Evolutionary conservation across 2,329 filamentous ascomycete genomes (phyloP).

Genomic region (Beauveria caledonica): DNA sequence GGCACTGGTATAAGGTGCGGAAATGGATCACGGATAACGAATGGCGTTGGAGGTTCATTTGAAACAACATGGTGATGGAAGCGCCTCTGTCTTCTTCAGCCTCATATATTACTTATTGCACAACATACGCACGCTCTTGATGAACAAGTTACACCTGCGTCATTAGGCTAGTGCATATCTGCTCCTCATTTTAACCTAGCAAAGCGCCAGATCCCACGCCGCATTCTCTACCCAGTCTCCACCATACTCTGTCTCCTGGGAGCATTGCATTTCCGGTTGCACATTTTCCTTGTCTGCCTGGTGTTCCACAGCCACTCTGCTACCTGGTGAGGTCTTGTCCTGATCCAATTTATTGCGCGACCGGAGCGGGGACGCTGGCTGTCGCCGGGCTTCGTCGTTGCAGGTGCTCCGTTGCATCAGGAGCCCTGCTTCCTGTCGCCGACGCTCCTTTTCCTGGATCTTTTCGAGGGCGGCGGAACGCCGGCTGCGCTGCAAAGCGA

Average conservation of each 20-base stretch:
- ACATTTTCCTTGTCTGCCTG: constrained; percentile 7
- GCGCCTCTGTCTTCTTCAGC: not conserved
- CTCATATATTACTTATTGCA: not conserved
- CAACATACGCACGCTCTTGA: not conserved
- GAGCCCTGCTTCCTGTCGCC: constrained; percentile 16
- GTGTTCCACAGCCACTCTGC: not conserved
- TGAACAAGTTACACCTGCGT: too few species aligned
- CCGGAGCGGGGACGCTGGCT: not conserved
- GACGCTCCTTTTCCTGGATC: constrained; percentile 20
- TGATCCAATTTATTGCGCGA: not conserved
- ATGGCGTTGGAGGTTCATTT: not conserved
- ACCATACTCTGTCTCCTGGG: constrained; percentile 32
- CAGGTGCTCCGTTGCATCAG: not conserved
- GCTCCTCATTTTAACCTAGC: not conserved
- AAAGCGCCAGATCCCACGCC: constrained; percentile 19
- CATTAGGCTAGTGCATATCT: not conserved
- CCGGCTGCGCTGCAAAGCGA: constrained; percentile 28
- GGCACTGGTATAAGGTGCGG: not conserved
- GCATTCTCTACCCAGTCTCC: constrained; percentile 31
- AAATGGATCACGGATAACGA: not conserved
- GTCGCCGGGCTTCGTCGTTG: not conserved
- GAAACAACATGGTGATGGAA: not conserved
- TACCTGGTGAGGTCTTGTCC: not conserved
- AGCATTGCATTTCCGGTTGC: constrained; percentile 15
- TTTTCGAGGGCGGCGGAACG: constrained; percentile 25